These are phyloP conservation scores for Pleoardoris graminearum DNA, from an alignment of 2,329 filamentous ascomycete species.

Conservation along the genomic window DNA sequence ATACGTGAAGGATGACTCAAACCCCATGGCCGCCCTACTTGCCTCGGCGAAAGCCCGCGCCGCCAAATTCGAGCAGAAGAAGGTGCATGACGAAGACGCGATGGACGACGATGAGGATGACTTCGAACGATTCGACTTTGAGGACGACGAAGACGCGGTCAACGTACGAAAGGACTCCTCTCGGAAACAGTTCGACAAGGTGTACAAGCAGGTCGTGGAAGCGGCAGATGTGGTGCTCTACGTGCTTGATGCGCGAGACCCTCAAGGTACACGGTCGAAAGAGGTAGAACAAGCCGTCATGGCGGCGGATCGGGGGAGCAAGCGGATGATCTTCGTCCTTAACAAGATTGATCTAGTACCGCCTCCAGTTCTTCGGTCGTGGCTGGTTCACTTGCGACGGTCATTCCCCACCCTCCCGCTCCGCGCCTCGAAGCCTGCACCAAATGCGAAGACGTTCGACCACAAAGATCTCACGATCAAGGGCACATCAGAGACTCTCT, in stretches of 20 bases:
- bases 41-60: slow-evolving; percentile 81
- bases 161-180: slow-evolving; percentile 62
- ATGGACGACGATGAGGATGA: slow-evolving; percentile 59
- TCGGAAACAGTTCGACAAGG: slow-evolving; percentile 88
- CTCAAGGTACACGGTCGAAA: slow-evolving; percentile 85
- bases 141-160: slow-evolving; percentile 47
- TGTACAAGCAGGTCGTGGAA: slow-evolving; percentile 91
- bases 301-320: slow-evolving; percentile 80
- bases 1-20: slow-evolving; percentile 61
- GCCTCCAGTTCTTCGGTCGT: slow-evolving; percentile 76
- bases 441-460: slow-evolving; percentile 89
- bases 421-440: slow-evolving; percentile 77
- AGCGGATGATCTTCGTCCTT: slow-evolving; percentile 85
- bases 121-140: slow-evolving; percentile 52
- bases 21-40: slow-evolving; percentile 90
- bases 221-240: slow-evolving; percentile 89
- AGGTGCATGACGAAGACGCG: slow-evolving; percentile 63
- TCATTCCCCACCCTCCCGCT: slow-evolving; percentile 92
- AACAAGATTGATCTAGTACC: slow-evolving; percentile 97
- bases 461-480: slow-evolving; percentile 87
- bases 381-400: slow-evolving; percentile 81
- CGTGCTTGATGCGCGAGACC: slow-evolving; percentile 89
- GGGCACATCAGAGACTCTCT: slow-evolving; percentile 80
- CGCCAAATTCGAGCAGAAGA: slow-evolving; percentile 70
- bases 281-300: slow-evolving; percentile 90